Conservation (phyloP, 1,284 basidiomycete genomes). For the Cutaneotrichosporon spelunceum region DNA sequence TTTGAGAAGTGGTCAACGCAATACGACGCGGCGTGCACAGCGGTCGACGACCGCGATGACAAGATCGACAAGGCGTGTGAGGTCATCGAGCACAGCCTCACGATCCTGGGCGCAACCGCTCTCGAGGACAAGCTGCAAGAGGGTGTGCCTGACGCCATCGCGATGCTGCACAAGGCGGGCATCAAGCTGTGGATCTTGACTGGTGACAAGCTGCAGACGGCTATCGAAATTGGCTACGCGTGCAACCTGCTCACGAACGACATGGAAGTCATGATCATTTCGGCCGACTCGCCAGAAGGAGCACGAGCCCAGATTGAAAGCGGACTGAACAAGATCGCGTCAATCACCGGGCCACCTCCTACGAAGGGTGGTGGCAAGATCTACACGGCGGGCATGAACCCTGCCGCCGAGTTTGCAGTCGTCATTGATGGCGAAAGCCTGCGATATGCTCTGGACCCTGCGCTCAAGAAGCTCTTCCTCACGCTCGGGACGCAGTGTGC, state of each 20-base stretch:
- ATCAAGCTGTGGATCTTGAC: slow-evolving; percentile 81
- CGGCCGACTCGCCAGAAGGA: slow-evolving; percentile 71
- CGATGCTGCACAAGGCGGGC: slow-evolving; percentile 82
- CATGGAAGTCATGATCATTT: slow-evolving; percentile 93
- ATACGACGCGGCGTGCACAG: slow-evolving; percentile 75
- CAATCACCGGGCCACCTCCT: slow-evolving; percentile 59
- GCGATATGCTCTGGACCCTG: slow-evolving; percentile 70
- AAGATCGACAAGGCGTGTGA: slow-evolving; percentile 85
- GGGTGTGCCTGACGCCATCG: slow-evolving; percentile 94
- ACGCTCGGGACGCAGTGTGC: slow-evolving; percentile 92
- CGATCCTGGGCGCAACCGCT: slow-evolving; percentile 88
- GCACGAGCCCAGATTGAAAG: slow-evolving; percentile 85
- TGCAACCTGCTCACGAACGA: slow-evolving; percentile 87
- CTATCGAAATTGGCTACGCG: slow-evolving; percentile 92
- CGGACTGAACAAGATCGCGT: slow-evolving; percentile 90
- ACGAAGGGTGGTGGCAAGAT: slow-evolving; percentile 28
- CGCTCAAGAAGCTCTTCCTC: slow-evolving; percentile 80
- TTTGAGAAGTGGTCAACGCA: slow-evolving; percentile 74
- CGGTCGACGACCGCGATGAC: slow-evolving; percentile 77
- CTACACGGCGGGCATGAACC: slow-evolving; percentile 34
- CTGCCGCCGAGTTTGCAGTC: slow-evolving; percentile 68
- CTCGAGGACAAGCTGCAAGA: slow-evolving; percentile 96
- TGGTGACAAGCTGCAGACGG: slow-evolving; percentile 96
- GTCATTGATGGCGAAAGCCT: slow-evolving; percentile 96
- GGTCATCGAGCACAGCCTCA: slow-evolving; percentile 73